Evolutionary conservation across 192 early-diverging fungal species (phyloP).

Genomic region (Globomyces pollinis-pini): DNA sequence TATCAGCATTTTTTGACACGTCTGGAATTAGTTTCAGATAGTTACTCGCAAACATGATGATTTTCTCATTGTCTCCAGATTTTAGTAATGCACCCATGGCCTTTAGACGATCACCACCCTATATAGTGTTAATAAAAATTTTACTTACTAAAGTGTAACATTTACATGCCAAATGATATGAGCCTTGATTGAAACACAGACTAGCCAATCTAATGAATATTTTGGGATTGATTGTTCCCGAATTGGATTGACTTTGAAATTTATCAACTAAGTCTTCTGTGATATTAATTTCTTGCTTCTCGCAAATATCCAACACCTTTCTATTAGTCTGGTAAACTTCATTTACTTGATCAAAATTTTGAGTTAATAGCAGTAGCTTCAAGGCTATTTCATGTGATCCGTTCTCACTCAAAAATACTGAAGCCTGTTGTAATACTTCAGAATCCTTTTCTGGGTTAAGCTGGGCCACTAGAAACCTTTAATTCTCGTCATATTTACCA

Average conservation of each 20-base stretch:
- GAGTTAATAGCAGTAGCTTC: constrained; percentile 19
- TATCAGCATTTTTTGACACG: constrained; percentile 51
- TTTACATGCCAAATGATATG: constrained; percentile 45
- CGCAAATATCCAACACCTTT: constrained; percentile 27
- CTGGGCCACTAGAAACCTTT: neutral
- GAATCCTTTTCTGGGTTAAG: constrained; percentile 27
- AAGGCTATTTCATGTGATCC: constrained; percentile 25
- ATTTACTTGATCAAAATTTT: constrained; percentile 33
- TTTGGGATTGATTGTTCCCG: constrained; percentile 9
- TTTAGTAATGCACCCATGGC: constrained; percentile 48
- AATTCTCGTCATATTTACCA: constrained; percentile 17
- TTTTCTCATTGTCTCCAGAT: constrained; percentile 47
- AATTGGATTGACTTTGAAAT: constrained; percentile 14
- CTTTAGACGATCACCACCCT: constrained; percentile 43
- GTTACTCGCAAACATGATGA: constrained; percentile 54
- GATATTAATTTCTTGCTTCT: constrained; percentile 26
- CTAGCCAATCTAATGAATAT: constrained; percentile 28
- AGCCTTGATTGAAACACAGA: constrained; percentile 31
- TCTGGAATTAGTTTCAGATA: constrained; percentile 20
- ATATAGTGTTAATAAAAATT: neutral
- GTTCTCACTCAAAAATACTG: constrained; percentile 21
- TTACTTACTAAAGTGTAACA: constrained; percentile 34
- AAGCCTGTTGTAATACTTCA: constrained; percentile 20
- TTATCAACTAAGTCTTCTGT: constrained; percentile 37
- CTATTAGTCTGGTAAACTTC: neutral